Percentiles rank a stretch among this genome's conserved stretches.
Conservation (phyloP, 352 stramenopile genomes). For the Phytopythium mirpurense region DNA sequence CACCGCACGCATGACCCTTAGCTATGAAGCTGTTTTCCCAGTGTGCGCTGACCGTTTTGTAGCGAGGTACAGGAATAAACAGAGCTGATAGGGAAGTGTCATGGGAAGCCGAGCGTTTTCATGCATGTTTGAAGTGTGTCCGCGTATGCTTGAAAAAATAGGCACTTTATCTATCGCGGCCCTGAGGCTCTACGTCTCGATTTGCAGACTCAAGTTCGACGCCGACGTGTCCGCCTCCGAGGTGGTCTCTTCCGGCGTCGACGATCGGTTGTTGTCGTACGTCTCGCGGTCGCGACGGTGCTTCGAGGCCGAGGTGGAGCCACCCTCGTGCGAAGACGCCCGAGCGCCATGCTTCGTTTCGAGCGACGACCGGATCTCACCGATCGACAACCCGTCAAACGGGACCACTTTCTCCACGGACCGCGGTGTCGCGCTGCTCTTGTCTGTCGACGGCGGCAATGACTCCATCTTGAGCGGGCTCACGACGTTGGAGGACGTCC, state of each 20-base stretch:
- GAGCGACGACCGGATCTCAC: constrained; percentile 52
- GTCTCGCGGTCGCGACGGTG: constrained; percentile 14
- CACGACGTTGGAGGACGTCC: constrained; percentile 9
- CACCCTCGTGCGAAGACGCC: constrained; percentile 6
- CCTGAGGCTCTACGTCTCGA: neutral
- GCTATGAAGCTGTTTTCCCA: neutral
- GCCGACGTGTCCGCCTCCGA: constrained; percentile 13
- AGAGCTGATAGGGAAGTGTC: no score
- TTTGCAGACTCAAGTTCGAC: constrained; percentile 2
- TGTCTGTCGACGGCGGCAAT: constrained; percentile 21
- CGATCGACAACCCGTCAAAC: constrained; percentile 50
- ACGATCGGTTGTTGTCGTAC: constrained; percentile 38
- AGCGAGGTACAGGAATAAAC: no score
- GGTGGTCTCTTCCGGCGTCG: constrained; percentile 29
- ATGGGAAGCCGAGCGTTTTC: no score
- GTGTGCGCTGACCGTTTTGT: neutral
- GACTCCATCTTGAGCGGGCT: constrained; percentile 30
- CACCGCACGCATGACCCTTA: neutral
- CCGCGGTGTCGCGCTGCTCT: constrained; percentile 15
- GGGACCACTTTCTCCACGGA: constrained; percentile 23
- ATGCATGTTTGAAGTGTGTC: no score
- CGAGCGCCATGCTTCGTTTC: constrained; percentile 38
- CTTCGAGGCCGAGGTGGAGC: constrained; percentile 20
- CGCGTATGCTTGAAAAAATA: neutral
- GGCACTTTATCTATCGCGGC: neutral